phyloP scores from a whole-genome alignment of 192 early-diverging fungal genomes.

The Allomyces javanicus region DNA sequence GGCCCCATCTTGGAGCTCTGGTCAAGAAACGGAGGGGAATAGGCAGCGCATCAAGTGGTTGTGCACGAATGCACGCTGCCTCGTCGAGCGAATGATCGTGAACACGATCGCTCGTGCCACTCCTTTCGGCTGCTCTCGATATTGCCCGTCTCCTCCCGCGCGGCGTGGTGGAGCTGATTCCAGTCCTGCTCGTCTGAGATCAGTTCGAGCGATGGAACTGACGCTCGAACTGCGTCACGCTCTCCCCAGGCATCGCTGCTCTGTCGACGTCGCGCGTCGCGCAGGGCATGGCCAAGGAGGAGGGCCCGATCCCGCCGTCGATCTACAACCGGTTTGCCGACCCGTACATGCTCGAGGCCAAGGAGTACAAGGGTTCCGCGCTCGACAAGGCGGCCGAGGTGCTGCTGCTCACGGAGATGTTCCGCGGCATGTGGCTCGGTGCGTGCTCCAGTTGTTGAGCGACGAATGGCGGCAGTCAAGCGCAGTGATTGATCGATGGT shows the following conservation, averaged over 20 bases:
- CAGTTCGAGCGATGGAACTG: background rate
- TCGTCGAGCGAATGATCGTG: no score
- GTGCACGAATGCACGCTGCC: no score
- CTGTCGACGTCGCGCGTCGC: background rate
- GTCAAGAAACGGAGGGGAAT: no score
- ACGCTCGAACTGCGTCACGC: background rate
- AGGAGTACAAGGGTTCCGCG: background rate
- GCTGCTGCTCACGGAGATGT: constrained; percentile 76
- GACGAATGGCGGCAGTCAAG: no score
- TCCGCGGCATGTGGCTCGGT: constrained; percentile 68
- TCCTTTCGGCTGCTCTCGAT: background rate
- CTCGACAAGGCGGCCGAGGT: constrained; percentile 47
- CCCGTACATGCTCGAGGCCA: background rate
- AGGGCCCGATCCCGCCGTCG: background rate
- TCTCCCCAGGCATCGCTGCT: background rate
- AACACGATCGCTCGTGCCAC: no score
- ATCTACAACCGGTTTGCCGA: background rate
- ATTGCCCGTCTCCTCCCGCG: background rate
- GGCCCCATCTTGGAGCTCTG: no score
- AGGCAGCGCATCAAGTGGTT: no score
- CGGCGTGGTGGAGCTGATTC: background rate
- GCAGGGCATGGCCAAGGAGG: background rate
- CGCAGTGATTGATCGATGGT: no score
- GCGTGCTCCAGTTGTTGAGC: background rate
- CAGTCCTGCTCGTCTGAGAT: background rate